Conservation (phyloP, 208 protist species). For the Herpetomonas samuelpessoai region DNA sequence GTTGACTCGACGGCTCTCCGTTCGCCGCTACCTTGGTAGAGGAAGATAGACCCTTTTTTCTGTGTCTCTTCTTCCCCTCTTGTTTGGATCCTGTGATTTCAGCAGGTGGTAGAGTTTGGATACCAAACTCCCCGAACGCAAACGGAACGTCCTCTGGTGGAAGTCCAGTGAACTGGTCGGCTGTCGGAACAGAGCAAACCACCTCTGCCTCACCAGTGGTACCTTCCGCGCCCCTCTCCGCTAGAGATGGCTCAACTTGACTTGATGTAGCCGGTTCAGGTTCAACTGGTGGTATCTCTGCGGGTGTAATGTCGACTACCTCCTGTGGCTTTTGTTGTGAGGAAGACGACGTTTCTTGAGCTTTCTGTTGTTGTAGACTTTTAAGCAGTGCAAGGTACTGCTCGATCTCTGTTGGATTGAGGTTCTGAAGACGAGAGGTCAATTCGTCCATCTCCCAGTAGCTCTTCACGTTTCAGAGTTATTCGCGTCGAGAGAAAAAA, state of each 20-base stretch:
- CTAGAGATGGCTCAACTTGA: no score
- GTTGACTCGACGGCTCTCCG: no score
- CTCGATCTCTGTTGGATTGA: constrained; percentile 29
- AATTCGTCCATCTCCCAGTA: constrained; percentile 30
- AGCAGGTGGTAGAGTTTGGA: neutral
- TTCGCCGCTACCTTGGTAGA: no score
- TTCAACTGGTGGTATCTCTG: no score
- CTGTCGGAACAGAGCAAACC: no score
- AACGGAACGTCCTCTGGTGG: neutral
- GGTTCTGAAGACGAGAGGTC: constrained; percentile 20
- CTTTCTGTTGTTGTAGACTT: constrained; percentile 10
- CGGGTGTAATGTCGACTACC: neutral
- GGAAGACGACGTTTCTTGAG: no score
- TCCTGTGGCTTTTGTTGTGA: neutral
- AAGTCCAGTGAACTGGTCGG: no score
- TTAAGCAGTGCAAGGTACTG: constrained; percentile 25
- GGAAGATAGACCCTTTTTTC: neutral
- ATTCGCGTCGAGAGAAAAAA: no score
- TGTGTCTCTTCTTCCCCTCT: neutral
- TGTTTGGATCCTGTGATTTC: constrained; percentile 8
- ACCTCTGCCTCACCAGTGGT: no score
- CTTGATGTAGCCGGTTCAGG: no score
- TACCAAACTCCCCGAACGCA: constrained; percentile 2
- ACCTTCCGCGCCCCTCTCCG: no score
- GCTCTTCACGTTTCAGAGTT: no score